Percentiles rank a stretch among this genome's conserved stretches.
Conservation (phyloP, 2,329 filamentous ascomycete genomes). For the Didymella glomerata region DNA sequence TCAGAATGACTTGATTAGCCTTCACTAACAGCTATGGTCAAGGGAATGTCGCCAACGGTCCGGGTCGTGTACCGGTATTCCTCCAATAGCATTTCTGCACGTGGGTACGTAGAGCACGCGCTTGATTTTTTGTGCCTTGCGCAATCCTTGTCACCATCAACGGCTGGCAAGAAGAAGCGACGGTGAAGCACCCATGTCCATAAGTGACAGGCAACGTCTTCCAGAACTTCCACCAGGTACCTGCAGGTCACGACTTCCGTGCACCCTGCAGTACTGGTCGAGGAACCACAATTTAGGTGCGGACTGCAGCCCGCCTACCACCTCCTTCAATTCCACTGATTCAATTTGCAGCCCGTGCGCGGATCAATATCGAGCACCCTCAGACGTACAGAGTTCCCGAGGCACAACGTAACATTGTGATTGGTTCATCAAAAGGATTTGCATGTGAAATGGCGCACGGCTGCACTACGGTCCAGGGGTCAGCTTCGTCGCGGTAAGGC, state of each 20-base stretch:
- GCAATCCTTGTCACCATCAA: conserved; percentile 4
- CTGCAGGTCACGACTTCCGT: conserved; percentile 7
- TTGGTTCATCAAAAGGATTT: conserved; percentile 13
- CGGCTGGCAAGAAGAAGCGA: conserved; percentile 7
- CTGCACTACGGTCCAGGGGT: conserved; percentile 6
- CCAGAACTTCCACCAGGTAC: conserved; percentile 14
- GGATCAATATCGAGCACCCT: conserved; percentile 13
- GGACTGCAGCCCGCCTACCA: conserved; percentile 8
- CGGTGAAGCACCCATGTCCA: conserved; percentile 5
- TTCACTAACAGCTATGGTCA: not conserved
- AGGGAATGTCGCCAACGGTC: conserved; percentile 1
- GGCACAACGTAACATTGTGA: not conserved
- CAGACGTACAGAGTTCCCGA: conserved; percentile 17
- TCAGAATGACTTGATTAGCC: conserved; percentile 6
- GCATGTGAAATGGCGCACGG: conserved; percentile 18
- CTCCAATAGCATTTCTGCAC: conserved; percentile 12
- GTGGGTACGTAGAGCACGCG: conserved; percentile 11
- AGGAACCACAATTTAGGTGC: conserved; percentile 5
- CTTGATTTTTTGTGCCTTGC: not conserved
- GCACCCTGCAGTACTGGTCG: conserved; percentile 12
- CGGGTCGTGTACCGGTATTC: conserved; percentile 10
- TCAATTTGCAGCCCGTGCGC: conserved; percentile 13
- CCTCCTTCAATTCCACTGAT: conserved; percentile 14
- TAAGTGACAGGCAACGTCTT: not conserved
- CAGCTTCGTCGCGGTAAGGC: conserved; percentile 3